Evolutionary conservation across 352 stramenopile genomes (phyloP), one percentile per base, ranked within the genome.

Genomic region (Phytophthora idaei): DNA sequence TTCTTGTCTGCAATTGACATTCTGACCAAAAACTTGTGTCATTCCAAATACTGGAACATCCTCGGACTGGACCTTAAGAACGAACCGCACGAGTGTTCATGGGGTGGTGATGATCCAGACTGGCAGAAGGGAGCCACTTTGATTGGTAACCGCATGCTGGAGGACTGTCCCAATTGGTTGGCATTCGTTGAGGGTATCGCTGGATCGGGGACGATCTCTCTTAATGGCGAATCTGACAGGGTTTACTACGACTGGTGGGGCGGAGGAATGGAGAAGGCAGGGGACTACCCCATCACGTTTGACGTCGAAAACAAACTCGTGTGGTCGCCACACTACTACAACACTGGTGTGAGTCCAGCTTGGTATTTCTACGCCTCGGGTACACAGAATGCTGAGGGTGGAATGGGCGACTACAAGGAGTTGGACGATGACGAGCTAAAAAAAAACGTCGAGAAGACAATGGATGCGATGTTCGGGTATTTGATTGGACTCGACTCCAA

Each of bases 261-360:
- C 21, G 81, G 73, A 32, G 83, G 83, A 5, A 71, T 90, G 9
- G 66, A 87, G 57, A 61, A 76, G 3, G 83, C 79, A 0, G 71
- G 61, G 1, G 53, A 47, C 5, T 65, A 71, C 36, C 81, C 81
- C 10, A 67, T 89, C 14, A 72, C 71, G 2, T 71, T 89, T 25
- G 47, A 65, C 9, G 59, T 70, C 14, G 58, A 77, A 1, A 76
- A 83, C 75, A 91, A 90, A 48, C 58, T 91, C 6, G 83, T 91
- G 45, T 91, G 81, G 65, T 76, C 80, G 4, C 83, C 83, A 15
- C 83, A 91, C 49, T 91, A 91, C 62, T 91, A 91, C 74, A 90
- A 86, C 62, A 88, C 81, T 9, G 83, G 63, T 5, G 81, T 91
- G 8, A 84, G 70, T 48, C 83, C 83, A 0, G 73, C 77, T 5